phyloP scores from a whole-genome alignment of 352 stramenopile genomes.

The Stramenopiles sp. region DNA sequence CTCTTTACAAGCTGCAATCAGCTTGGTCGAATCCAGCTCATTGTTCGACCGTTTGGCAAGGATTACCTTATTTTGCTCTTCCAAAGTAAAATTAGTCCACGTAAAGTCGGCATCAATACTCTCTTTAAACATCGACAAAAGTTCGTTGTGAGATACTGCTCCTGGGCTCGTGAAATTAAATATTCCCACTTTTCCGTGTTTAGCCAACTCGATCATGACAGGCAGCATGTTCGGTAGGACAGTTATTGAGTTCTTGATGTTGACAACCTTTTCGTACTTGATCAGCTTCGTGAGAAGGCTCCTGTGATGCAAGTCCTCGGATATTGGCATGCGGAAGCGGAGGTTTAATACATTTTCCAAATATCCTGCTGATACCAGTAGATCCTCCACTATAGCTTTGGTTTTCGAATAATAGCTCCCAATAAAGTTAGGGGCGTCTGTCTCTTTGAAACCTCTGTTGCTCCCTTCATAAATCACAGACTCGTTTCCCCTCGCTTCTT shows the following conservation, averaged over 20 bases:
- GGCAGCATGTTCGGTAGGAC: slow-evolving; percentile 65
- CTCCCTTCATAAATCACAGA: slow-evolving; percentile 36
- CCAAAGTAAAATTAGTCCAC: slow-evolving; percentile 65
- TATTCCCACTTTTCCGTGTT: slow-evolving; percentile 41
- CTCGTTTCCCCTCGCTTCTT: too few species aligned
- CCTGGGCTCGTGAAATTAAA: slow-evolving; percentile 80
- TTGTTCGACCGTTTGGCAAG: slow-evolving; percentile 66
- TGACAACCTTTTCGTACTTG: slow-evolving; percentile 48
- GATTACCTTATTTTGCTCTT: slow-evolving; percentile 66
- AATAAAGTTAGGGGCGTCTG: slow-evolving; percentile 60
- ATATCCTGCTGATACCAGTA: slow-evolving; percentile 33
- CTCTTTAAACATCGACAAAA: slow-evolving; percentile 65
- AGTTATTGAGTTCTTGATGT: slow-evolving; percentile 75
- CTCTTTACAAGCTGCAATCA: slow-evolving; percentile 34
- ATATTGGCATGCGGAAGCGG: slow-evolving; percentile 69
- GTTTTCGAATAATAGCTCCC: slow-evolving; percentile 71
- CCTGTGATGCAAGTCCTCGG: slow-evolving; percentile 52
- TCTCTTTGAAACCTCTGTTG: slow-evolving; percentile 59
- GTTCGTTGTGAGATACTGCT: slow-evolving; percentile 70
- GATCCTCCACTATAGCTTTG: slow-evolving; percentile 62
- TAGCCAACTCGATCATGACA: slow-evolving; percentile 43
- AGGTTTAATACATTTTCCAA: slow-evolving; percentile 43
- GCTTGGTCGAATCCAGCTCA: slow-evolving; percentile 54
- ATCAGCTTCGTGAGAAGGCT: slow-evolving; percentile 78
- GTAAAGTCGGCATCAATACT: slow-evolving; percentile 65